A percentile compares a stretch with the other conserved stretches of the same genome.
Evolutionary conservation across 2,329 filamentous ascomycete genomes (phyloP).

Genomic region (Microascus cirrosus): DNA sequence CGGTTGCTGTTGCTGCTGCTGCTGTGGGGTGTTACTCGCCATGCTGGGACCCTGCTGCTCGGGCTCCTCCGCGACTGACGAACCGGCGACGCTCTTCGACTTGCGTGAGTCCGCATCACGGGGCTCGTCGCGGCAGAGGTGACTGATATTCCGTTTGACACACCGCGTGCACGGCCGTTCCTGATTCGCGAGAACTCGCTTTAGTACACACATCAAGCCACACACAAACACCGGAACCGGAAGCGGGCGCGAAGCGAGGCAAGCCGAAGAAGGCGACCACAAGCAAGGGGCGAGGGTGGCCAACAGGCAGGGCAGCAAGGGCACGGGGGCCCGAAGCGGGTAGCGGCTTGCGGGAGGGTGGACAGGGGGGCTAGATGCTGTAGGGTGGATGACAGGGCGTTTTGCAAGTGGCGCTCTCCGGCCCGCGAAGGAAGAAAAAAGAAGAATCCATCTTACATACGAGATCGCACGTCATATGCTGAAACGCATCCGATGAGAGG

Average conservation of each 20-base stretch:
- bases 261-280: background rate
- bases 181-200: slow-evolving; percentile 30
- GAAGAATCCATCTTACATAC: slow-evolving; percentile 41
- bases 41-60: slow-evolving; percentile 16
- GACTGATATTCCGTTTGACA: slow-evolving; percentile 96
- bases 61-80: slow-evolving; percentile 50
- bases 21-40: slow-evolving; percentile 7
- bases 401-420: background rate
- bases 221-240: background rate
- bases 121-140: slow-evolving; percentile 95
- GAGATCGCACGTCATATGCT: slow-evolving; percentile 91
- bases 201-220: background rate
- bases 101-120: slow-evolving; percentile 76
- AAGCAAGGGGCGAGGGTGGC: background rate
- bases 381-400: background rate
- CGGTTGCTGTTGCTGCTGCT: slow-evolving; percentile 16
- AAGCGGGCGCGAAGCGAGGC: background rate
- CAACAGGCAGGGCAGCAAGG: slow-evolving; percentile 11
- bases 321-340: slow-evolving; percentile 5
- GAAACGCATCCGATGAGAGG: slow-evolving; percentile 12
- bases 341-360: background rate
- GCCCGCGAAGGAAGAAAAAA: background rate
- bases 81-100: slow-evolving; percentile 52
- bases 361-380: background rate
- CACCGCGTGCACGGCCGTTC: slow-evolving; percentile 94